These are phyloP conservation scores for Amanita phalloides DNA, from an alignment of 768 basidiomycete species.

Conservation along the genomic window DNA sequence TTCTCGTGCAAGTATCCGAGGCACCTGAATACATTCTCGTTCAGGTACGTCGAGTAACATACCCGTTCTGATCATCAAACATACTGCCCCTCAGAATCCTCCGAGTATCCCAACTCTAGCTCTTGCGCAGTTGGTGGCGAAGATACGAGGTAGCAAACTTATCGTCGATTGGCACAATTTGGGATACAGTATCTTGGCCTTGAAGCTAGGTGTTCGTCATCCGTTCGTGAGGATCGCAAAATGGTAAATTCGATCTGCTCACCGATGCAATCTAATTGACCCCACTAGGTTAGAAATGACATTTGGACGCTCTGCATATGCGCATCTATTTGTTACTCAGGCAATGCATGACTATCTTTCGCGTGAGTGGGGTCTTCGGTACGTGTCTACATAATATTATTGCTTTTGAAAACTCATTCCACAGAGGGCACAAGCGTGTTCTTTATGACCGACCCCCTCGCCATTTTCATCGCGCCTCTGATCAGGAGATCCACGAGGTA, in stretches of 20 bases:
- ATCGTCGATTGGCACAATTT: slow-evolving; percentile 99
- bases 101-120: slow-evolving; percentile 92
- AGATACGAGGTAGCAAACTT: slow-evolving; percentile 65
- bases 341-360: slow-evolving; percentile 73
- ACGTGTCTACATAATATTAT: slow-evolving; percentile 16
- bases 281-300: slow-evolving; percentile 63
- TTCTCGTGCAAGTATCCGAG: slow-evolving; percentile 48
- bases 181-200: slow-evolving; percentile 84
- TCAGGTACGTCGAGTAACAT: slow-evolving; percentile 45
- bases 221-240: slow-evolving; percentile 64
- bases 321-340: slow-evolving; percentile 87
- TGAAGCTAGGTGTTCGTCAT: slow-evolving; percentile 65
- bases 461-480: slow-evolving; percentile 64
- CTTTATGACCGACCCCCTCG: slow-evolving; percentile 87
- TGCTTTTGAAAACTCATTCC: not conserved
- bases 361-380: slow-evolving; percentile 71
- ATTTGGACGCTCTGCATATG: slow-evolving; percentile 76
- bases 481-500: slow-evolving; percentile 73
- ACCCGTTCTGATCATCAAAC: not conserved
- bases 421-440: slow-evolving; percentile 68
- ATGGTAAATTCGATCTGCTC: slow-evolving; percentile 34
- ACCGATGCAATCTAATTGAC: not conserved
- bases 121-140: slow-evolving; percentile 65
- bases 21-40: slow-evolving; percentile 82
- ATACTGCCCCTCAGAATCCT: slow-evolving; percentile 57